Conservation (phyloP, 768 basidiomycete species). For the Xerocomus spinulosus region DNA sequence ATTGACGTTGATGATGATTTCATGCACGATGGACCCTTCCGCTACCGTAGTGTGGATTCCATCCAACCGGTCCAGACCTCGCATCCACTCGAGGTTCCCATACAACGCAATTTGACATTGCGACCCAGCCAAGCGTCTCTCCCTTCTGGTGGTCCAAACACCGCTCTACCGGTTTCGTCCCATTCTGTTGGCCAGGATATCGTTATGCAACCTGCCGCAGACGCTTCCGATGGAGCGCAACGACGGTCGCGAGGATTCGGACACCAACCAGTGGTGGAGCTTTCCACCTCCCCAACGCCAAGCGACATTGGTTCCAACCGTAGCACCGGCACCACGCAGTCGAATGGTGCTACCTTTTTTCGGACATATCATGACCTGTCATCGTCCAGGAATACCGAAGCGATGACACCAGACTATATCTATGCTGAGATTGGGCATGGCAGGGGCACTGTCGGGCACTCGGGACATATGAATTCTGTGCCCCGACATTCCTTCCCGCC, state of each 20-base stretch:
- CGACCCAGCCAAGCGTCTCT: slow-evolving; percentile 17
- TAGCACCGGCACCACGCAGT: slow-evolving; percentile 48
- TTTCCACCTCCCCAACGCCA: slow-evolving; percentile 53
- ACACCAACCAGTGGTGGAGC: slow-evolving; percentile 58
- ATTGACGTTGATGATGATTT: slow-evolving; percentile 45
- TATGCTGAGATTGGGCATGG: slow-evolving; percentile 78
- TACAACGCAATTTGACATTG: slow-evolving; percentile 27
- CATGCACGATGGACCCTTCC: slow-evolving; percentile 30
- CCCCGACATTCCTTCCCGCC: slow-evolving; percentile 25
- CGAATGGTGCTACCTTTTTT: slow-evolving; percentile 59
- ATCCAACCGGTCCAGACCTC: slow-evolving; percentile 14
- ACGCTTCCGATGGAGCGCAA: slow-evolving; percentile 36
- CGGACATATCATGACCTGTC: slow-evolving; percentile 50
- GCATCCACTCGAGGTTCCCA: slow-evolving; percentile 24
- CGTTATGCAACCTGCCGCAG: slow-evolving; percentile 33
- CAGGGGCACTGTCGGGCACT: slow-evolving; percentile 40
- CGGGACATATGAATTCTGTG: slow-evolving; percentile 14
- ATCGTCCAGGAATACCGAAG: slow-evolving; percentile 46
- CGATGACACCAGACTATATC: slow-evolving; percentile 67
- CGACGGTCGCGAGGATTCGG: slow-evolving; percentile 41
- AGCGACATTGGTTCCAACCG: slow-evolving; percentile 58
- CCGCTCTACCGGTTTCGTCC: slow-evolving; percentile 1
- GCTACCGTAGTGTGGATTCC: slow-evolving; percentile 18
- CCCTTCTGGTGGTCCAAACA: slow-evolving; percentile 6
- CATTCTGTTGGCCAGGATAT: slow-evolving; percentile 16